Evolutionary conservation across 2,329 filamentous ascomycete species (phyloP).

Genomic region (Diaporthe batatas): DNA sequence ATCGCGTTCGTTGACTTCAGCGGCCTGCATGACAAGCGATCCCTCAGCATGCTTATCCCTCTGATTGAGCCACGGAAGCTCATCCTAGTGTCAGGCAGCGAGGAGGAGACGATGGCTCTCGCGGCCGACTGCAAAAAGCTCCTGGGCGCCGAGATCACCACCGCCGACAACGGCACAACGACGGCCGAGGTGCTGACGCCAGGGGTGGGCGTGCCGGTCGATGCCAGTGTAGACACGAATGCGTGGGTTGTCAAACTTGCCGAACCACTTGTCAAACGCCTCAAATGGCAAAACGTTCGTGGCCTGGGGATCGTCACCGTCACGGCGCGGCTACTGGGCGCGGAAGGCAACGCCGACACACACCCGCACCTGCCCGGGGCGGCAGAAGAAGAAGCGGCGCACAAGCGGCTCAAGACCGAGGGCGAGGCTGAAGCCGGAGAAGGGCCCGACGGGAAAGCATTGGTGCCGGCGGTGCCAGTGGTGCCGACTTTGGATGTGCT

Average conservation of each 20-base stretch:
- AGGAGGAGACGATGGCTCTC: constrained; percentile 81
- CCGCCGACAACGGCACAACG: constrained; percentile 54
- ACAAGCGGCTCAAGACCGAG: constrained; percentile 63
- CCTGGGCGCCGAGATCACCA: constrained; percentile 57
- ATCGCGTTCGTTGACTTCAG: constrained; percentile 93
- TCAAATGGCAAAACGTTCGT: constrained; percentile 95
- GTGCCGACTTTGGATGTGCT: constrained; percentile 68
- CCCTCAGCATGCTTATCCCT: constrained; percentile 93
- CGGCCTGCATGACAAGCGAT: constrained; percentile 92
- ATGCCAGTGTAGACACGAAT: constrained; percentile 97
- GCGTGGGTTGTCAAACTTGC: constrained; percentile 96
- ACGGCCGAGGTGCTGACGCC: constrained; percentile 86
- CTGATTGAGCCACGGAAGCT: constrained; percentile 94
- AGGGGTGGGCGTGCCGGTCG: constrained; percentile 76
- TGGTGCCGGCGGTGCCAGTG: constrained; percentile 45
- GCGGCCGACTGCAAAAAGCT: constrained; percentile 84
- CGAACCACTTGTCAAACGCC: constrained; percentile 83
- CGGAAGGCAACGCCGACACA: constrained; percentile 57
- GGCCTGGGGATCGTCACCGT: constrained; percentile 93
- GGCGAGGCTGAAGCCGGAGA: constrained; percentile 48
- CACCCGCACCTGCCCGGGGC: constrained; percentile 47
- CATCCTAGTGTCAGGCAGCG: constrained; percentile 87
- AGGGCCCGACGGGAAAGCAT: constrained; percentile 41
- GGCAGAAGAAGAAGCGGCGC: constrained; percentile 61
- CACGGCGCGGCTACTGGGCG: constrained; percentile 74